Conservation (phyloP, 2,329 filamentous ascomycete genomes). For the Pseudogymnoascus sp. region DNA sequence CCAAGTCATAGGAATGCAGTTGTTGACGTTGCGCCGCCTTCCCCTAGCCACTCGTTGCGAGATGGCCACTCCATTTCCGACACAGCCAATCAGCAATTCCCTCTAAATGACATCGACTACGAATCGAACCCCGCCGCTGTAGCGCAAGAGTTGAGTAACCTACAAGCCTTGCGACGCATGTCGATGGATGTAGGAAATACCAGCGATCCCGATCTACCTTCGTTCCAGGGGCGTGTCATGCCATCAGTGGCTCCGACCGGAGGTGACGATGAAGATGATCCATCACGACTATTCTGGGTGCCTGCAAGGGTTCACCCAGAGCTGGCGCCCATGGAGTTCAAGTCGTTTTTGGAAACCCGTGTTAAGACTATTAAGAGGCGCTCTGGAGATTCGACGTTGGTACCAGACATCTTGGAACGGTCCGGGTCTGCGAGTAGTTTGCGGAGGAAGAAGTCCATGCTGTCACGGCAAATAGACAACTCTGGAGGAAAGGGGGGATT, state of each 20-base stretch:
- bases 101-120: conserved; percentile 66
- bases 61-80: conserved; percentile 38
- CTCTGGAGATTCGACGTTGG: conserved; percentile 63
- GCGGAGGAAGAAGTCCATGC: conserved; percentile 86
- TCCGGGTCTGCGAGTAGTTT: conserved; percentile 53
- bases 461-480: conserved; percentile 83
- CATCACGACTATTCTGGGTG: conserved; percentile 88
- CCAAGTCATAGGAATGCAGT: conserved; percentile 24
- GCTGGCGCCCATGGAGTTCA: conserved; percentile 91
- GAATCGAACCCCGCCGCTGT: conserved; percentile 65
- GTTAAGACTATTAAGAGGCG: conserved; percentile 82
- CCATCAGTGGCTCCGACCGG: conserved; percentile 64
- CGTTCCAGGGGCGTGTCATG: conserved; percentile 58
- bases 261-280: conserved; percentile 76
- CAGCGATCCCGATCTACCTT: conserved; percentile 67
- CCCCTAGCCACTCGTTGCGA: conserved; percentile 33
- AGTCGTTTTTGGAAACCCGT: conserved; percentile 88
- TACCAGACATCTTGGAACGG: conserved; percentile 46
- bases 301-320: conserved; percentile 91
- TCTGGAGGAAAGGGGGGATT: conserved; percentile 49
- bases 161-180: conserved; percentile 68
- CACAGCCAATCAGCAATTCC: conserved; percentile 53
- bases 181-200: conserved; percentile 64
- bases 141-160: conserved; percentile 64
- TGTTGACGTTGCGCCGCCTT: conserved; percentile 25